Base-by-base conservation (phyloP, 208 protist species). In the Naegleria fowleri region DNA sequence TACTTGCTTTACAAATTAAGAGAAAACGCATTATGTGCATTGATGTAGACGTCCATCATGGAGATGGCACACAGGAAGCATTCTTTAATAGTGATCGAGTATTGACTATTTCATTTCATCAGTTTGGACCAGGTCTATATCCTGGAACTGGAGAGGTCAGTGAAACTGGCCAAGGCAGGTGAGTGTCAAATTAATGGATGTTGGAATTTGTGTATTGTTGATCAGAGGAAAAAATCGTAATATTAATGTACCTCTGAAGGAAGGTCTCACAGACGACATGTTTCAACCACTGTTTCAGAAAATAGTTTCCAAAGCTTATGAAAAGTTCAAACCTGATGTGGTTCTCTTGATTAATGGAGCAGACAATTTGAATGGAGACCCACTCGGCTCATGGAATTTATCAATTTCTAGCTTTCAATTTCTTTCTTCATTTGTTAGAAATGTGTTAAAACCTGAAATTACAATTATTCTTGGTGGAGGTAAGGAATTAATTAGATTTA, bases 1-100 rank as follows among this genome's bases (percentile, higher is more conserved):
- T 99, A 15, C 98, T 94, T 41, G 99, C 99, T 67, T 94, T 99
- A 25, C 98, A 99, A 88, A 95, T 99, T 19, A 94, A 99, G 41
- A 99, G 98, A 40, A 85, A 48, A 43, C 15, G 19, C 29, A n/a
- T 92, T 1, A 11, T 92, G 15, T 91, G 29, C 39, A 87, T 92
- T 55, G 38, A 52, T 87, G 96, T 96, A 55, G 95, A 97, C 91
- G 95, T 96, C 52, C 96, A 97, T 84, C 94, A 96, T 88, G 95
- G 95, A n/a, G 96, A 98, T 91, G 96, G 96, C 15, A 97, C 98
- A 5, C 95, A 98, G 90, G 97, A 98, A 91, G 98, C 97, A 19
- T 99, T 99, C 75, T 99, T 98, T 90, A 93, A 90, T 13, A 98
- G 97, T 4, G 96, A 99, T 90, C 92, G 97, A 75, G 98, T 99